Conservation (phyloP, 345 rosid species). For the Brassica nigra region DNA sequence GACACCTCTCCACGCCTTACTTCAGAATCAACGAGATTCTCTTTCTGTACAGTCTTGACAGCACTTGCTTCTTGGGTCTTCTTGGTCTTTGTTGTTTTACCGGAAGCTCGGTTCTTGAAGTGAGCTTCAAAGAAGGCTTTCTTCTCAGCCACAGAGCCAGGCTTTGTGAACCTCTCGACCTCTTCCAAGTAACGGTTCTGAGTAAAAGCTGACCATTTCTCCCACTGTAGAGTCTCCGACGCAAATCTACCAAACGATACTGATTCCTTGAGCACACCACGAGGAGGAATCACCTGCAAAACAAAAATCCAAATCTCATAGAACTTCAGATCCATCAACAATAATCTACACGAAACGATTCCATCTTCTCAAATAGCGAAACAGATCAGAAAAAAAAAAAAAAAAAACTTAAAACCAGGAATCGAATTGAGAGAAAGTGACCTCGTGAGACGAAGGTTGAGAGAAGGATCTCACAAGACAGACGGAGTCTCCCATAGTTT, state of each 20-base stretch:
- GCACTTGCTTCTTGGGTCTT: slow-evolving; percentile 39
- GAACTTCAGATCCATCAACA: not conserved
- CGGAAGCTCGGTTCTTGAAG: slow-evolving; percentile 73
- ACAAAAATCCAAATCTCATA: not conserved
- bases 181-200: slow-evolving; percentile 91
- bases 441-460: slow-evolving; percentile 79
- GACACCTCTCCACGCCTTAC: slow-evolving; percentile 8
- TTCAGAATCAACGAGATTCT: slow-evolving; percentile 28
- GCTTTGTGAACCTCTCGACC: slow-evolving; percentile 74
- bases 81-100: slow-evolving; percentile 49
- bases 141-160: slow-evolving; percentile 93
- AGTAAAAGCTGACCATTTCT: slow-evolving; percentile 88
- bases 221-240: slow-evolving; percentile 87
- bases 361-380: not conserved
- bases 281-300: slow-evolving; percentile 61
- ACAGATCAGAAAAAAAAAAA: not conserved
- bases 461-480: slow-evolving; percentile 80
- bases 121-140: slow-evolving; percentile 89
- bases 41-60: not conserved
- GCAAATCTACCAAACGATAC: slow-evolving; percentile 82
- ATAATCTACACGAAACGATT: not conserved
- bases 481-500: slow-evolving; percentile 34
- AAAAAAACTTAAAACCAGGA: no score
- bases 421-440: slow-evolving; percentile 28
- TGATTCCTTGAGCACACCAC: slow-evolving; percentile 67